Conservation (phyloP, 202 grass and related monocot species). For the Hordeum pubiflorum region DNA sequence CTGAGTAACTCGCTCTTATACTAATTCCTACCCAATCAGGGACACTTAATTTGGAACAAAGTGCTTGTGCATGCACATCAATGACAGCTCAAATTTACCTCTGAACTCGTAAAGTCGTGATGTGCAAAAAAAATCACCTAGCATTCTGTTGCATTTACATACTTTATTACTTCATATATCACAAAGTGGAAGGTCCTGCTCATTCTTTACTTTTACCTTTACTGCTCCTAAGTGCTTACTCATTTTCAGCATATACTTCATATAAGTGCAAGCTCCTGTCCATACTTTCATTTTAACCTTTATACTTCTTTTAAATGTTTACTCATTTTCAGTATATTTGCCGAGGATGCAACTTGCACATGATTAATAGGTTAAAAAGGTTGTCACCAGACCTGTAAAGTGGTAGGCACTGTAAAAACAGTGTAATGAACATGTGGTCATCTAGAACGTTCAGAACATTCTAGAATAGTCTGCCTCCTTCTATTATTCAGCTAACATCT, state of each 20-base stretch:
- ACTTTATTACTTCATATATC: neutral
- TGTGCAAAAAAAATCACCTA: neutral
- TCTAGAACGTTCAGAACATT: neutral
- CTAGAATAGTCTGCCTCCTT: neutral
- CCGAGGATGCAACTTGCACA: neutral
- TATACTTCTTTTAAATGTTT: neutral
- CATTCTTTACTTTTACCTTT: neutral
- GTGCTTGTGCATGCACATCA: neutral
- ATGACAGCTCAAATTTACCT: neutral
- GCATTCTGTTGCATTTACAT: neutral
- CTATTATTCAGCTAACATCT: constrained; percentile 11
- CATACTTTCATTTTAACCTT: neutral
- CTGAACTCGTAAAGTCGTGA: neutral
- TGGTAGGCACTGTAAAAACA: neutral
- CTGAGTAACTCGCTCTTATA: neutral
- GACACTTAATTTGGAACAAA: neutral
- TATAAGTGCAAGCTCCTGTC: neutral
- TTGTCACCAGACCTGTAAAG: neutral
- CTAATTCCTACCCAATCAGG: neutral
- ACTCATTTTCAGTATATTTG: neutral
- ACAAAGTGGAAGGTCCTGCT: neutral
- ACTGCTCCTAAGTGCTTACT: neutral
- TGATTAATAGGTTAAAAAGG: neutral
- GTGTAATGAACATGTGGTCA: neutral
- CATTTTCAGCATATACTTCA: neutral